Evolutionary conservation across 768 basidiomycete genomes (phyloP).

Genomic region (Paxillus involutus): DNA sequence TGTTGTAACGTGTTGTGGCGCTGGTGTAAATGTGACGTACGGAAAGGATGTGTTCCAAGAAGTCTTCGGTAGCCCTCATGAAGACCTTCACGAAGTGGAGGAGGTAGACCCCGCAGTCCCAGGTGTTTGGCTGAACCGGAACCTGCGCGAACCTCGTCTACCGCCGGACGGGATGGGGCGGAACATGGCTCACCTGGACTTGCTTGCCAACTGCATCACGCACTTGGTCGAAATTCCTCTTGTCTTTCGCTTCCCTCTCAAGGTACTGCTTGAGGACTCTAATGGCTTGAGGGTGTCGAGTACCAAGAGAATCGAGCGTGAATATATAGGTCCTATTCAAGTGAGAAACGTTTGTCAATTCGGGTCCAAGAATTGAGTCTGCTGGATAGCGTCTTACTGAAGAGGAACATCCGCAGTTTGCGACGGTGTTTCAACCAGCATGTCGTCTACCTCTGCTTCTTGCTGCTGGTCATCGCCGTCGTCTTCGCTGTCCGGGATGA

Average conservation of each 20-base stretch:
- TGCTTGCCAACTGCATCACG: slow-evolving; percentile 44
- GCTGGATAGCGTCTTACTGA: slow-evolving; percentile 17
- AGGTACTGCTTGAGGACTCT: slow-evolving; percentile 70
- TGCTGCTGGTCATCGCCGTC: slow-evolving; percentile 28
- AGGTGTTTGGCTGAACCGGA: slow-evolving; percentile 84
- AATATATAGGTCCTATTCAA: slow-evolving; percentile 71
- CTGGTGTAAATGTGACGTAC: slow-evolving; percentile 7
- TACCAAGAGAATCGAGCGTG: slow-evolving; percentile 87
- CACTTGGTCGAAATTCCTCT: slow-evolving; percentile 44
- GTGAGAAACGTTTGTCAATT: not conserved
- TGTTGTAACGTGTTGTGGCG: not conserved
- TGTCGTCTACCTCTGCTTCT: slow-evolving; percentile 32
- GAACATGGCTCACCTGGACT: slow-evolving; percentile 45
- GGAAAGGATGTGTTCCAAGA: slow-evolving; percentile 48
- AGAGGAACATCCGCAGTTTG: slow-evolving; percentile 11
- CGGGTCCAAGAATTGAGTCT: not conserved
- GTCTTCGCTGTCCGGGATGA: slow-evolving; percentile 24
- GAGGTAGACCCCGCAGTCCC: slow-evolving; percentile 92
- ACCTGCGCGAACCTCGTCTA: slow-evolving; percentile 49
- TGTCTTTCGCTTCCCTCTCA: slow-evolving; percentile 73
- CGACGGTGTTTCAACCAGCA: slow-evolving; percentile 24
- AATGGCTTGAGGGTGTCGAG: slow-evolving; percentile 63
- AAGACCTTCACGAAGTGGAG: slow-evolving; percentile 84
- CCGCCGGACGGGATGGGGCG: not conserved
- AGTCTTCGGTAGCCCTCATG: slow-evolving; percentile 57